A percentile compares a stretch with the other conserved stretches of the same genome.
These are phyloP conservation scores for Suillus hirtellus DNA, from an alignment of 768 basidiomycete genomes.

Conservation along the genomic window DNA sequence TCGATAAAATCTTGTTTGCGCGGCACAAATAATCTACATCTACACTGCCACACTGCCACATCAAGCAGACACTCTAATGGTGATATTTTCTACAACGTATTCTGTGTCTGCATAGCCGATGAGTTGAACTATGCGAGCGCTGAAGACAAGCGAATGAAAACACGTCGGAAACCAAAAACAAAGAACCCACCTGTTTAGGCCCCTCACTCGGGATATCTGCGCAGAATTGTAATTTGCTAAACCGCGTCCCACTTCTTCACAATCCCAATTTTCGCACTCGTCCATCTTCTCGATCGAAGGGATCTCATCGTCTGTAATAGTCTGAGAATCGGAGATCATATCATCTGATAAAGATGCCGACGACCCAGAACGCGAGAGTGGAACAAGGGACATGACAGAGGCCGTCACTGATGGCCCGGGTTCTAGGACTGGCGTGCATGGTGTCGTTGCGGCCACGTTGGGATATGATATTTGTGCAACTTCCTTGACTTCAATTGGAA, in stretches of 20 bases:
- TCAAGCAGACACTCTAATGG: conserved; percentile 58
- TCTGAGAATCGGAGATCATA: conserved; percentile 23
- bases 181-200: conserved; percentile 79
- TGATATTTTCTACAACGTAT: conserved; percentile 95
- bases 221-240: conserved; percentile 94
- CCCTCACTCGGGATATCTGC: conserved; percentile 86
- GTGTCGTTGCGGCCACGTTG: conserved; percentile 35
- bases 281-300: conserved; percentile 33
- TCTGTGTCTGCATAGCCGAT: conserved; percentile 96
- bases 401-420: conserved; percentile 45
- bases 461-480: conserved; percentile 38
- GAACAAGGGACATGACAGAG: conserved; percentile 47
- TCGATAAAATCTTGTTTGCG: conserved; percentile 14
- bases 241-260: conserved; percentile 90
- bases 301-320: conserved; percentile 34
- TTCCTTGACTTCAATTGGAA: conserved; percentile 22
- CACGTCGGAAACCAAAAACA: not conserved
- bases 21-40: conserved; percentile 16
- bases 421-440: conserved; percentile 47
- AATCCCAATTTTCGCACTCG: conserved; percentile 59
- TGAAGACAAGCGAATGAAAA: conserved; percentile 33
- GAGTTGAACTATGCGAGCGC: conserved; percentile 75
- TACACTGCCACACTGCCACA: conserved; percentile 57
- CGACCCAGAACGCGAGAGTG: conserved; percentile 42
- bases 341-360: conserved; percentile 33